phyloP scores from a whole-genome alignment of 169 alveolate genomes.

The Cryptosporidium viatorum region DNA sequence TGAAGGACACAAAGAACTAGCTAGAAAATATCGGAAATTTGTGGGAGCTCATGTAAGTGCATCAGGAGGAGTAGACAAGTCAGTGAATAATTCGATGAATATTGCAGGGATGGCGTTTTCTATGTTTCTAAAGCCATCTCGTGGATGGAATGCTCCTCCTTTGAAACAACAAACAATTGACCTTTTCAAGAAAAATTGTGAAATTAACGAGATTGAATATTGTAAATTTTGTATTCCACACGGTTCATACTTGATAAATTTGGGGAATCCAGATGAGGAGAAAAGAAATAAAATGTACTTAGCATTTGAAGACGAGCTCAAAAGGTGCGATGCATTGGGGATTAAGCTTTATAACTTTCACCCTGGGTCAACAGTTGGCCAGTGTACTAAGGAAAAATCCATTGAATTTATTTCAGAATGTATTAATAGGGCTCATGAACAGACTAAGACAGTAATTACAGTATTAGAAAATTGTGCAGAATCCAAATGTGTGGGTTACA shows the following conservation, averaged over 20 bases:
- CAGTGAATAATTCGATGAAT: slow-evolving; percentile 84
- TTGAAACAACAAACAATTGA: slow-evolving; percentile 80
- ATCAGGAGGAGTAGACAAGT: slow-evolving; percentile 89
- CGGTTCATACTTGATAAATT: slow-evolving; percentile 89
- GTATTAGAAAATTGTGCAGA: slow-evolving; percentile 92
- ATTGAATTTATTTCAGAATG: slow-evolving; percentile 47
- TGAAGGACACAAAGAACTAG: slow-evolving; percentile 31
- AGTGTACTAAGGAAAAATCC: slow-evolving; percentile 65
- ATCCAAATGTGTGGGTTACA: slow-evolving; percentile 89
- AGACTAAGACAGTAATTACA: slow-evolving; percentile 83
- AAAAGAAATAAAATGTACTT: slow-evolving; percentile 85
- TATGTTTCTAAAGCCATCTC: slow-evolving; percentile 87
- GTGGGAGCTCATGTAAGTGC: slow-evolving; percentile 92
- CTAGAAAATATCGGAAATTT: slow-evolving; percentile 24
- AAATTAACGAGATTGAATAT: slow-evolving; percentile 78
- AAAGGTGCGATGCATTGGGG: slow-evolving; percentile 89
- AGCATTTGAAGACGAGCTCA: slow-evolving; percentile 88
- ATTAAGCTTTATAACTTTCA: slow-evolving; percentile 88
- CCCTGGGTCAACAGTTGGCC: slow-evolving; percentile 84
- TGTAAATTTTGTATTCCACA: slow-evolving; percentile 85
- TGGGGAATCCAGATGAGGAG: slow-evolving; percentile 90
- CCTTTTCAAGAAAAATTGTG: slow-evolving; percentile 80
- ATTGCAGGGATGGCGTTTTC: slow-evolving; percentile 88
- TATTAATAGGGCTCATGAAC: slow-evolving; percentile 85
- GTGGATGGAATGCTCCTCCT: slow-evolving; percentile 89